Percentiles rank a stretch among this genome's conserved stretches.
Evolutionary conservation across 805 yeast genomes (phyloP).

Genomic region (Alloascoidea africana): DNA sequence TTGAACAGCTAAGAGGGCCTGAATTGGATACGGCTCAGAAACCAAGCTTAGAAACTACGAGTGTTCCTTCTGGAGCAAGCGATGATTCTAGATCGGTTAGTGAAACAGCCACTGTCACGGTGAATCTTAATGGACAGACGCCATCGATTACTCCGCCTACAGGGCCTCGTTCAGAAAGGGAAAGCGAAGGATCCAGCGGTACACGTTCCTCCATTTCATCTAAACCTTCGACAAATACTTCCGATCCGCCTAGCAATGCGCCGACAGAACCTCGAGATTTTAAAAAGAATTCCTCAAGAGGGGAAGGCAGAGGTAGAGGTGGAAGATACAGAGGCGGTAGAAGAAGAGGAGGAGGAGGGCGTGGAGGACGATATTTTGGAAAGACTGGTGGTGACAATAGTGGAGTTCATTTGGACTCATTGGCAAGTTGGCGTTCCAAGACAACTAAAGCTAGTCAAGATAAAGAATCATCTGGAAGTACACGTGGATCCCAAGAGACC

Average conservation of each 20-base stretch:
- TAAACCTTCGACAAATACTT: not conserved
- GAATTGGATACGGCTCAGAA: not conserved
- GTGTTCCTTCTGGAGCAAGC: not conserved
- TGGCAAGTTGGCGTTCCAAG: too few relatives aligned
- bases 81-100: not conserved
- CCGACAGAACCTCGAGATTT: too few relatives aligned
- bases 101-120: not conserved
- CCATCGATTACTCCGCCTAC: not conserved
- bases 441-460: too few relatives aligned
- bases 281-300: not conserved
- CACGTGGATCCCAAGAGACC: too few relatives aligned
- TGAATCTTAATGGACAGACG: not conserved
- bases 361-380: too few relatives aligned
- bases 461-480: too few relatives aligned
- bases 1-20: not conserved
- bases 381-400: too few relatives aligned
- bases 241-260: not conserved
- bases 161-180: not conserved
- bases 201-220: not conserved
- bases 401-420: too few relatives aligned
- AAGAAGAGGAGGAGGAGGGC: not conserved
- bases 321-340: not conserved
- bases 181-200: not conserved
- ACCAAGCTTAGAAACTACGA: not conserved
- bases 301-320: not conserved